Conservation (phyloP, 352 stramenopile genomes). For the Phytophthora lateralis region DNA sequence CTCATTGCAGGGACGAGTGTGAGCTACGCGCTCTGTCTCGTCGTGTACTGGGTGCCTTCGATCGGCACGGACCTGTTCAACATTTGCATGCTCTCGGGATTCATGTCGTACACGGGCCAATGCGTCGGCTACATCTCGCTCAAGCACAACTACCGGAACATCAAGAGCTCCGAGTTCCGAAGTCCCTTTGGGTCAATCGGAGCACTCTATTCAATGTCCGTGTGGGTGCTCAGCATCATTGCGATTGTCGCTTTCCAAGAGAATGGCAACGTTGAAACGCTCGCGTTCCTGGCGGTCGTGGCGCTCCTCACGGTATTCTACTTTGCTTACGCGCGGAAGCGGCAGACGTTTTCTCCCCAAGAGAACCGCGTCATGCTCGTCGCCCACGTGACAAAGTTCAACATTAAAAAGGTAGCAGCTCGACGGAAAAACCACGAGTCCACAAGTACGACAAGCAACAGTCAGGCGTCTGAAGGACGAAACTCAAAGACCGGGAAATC, state of each 20-base stretch:
- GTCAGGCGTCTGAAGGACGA: slow-evolving; percentile 1
- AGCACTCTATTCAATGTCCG: slow-evolving; percentile 35
- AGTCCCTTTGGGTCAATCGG: slow-evolving; percentile 44
- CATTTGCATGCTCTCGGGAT: slow-evolving; percentile 41
- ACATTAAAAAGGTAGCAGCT: slow-evolving; percentile 32
- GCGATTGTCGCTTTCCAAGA: slow-evolving; percentile 35
- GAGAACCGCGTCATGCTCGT: slow-evolving; percentile 51
- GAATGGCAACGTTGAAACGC: slow-evolving; percentile 27
- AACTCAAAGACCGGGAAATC: slow-evolving; percentile 9
- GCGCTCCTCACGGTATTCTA: slow-evolving; percentile 39
- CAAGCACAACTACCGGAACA: slow-evolving; percentile 48
- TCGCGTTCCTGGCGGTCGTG: slow-evolving; percentile 27
- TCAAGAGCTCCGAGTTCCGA: slow-evolving; percentile 45
- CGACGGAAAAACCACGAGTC: slow-evolving; percentile 11
- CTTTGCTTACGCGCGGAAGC: slow-evolving; percentile 39
- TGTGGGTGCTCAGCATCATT: slow-evolving; percentile 40
- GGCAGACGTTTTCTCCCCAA: slow-evolving; percentile 45
- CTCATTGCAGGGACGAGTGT: slow-evolving; percentile 30
- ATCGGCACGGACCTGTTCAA: slow-evolving; percentile 38
- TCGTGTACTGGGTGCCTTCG: slow-evolving; percentile 33
- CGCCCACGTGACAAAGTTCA: slow-evolving; percentile 53
- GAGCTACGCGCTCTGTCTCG: slow-evolving; percentile 43
- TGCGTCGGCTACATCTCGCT: slow-evolving; percentile 52
- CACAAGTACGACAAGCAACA: slow-evolving; percentile 7
- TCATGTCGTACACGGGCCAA: slow-evolving; percentile 50